phyloP scores from a whole-genome alignment of 2,329 filamentous ascomycete species.

The Diplodia seriata region DNA sequence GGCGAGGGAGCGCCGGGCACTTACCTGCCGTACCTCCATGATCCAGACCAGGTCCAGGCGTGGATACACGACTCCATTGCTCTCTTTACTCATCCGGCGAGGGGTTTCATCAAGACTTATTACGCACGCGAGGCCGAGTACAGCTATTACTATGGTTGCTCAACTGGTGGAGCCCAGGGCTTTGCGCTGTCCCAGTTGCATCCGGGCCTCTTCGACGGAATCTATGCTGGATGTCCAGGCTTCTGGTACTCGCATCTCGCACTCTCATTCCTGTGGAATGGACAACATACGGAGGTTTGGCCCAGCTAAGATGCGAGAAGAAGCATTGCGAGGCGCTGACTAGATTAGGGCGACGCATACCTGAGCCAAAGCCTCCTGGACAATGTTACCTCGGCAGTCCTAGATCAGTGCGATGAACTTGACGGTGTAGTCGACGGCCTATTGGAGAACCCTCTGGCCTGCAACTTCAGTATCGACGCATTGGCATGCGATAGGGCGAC shows the following conservation, averaged over 20 bases:
- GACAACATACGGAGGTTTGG: constrained; percentile 30
- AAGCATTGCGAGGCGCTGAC: background rate
- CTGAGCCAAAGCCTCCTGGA: constrained; percentile 43
- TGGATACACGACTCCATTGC: constrained; percentile 35
- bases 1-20: constrained; percentile 30
- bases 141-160: constrained; percentile 35
- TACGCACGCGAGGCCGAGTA: constrained; percentile 24
- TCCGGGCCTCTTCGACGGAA: constrained; percentile 35
- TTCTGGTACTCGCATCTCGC: constrained; percentile 35
- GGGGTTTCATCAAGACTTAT: constrained; percentile 22
- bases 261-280: constrained; percentile 35
- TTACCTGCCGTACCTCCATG: constrained; percentile 35
- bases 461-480: constrained; percentile 46
- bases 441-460: constrained; percentile 50
- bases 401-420: constrained; percentile 49
- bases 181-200: constrained; percentile 35
- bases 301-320: background rate
- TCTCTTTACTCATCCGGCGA: constrained; percentile 33
- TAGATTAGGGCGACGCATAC: constrained; percentile 34
- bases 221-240: constrained; percentile 35
- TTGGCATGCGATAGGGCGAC: constrained; percentile 40
- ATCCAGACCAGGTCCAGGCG: constrained; percentile 29
- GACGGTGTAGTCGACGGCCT: constrained; percentile 50
- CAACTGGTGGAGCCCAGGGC: constrained; percentile 35
- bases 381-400: constrained; percentile 44